Conservation (phyloP, 306 rosid species). For the Quercus dentata region DNA sequence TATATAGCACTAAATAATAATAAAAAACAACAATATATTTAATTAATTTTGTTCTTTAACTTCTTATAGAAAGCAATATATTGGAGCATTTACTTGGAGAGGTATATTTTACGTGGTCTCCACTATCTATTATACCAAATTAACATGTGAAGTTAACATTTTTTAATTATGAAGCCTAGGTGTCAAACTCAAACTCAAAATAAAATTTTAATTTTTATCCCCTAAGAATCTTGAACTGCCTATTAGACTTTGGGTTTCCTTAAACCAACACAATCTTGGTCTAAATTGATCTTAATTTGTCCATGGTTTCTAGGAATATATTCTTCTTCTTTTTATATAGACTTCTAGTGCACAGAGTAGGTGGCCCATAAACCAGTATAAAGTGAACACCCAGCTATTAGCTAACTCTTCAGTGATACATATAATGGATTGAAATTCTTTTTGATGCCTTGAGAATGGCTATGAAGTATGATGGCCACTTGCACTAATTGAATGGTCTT, state of each 20-base stretch:
- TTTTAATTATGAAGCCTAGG: neutral
- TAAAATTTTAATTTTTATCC: conserved; percentile 14
- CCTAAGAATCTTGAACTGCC: conserved; percentile 24
- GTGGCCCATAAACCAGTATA: conserved; percentile 34
- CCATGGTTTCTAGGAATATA: conserved; percentile 28
- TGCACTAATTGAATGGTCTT: conserved; percentile 20
- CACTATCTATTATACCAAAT: conserved; percentile 4
- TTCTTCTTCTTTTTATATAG: neutral
- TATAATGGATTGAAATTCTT: conserved; percentile 30
- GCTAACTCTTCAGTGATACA: conserved; percentile 24
- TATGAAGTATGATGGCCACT: conserved; percentile 24
- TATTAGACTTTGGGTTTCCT: conserved; percentile 7
- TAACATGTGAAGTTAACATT: neutral
- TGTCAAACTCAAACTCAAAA: conserved; percentile 6
- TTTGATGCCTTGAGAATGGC: conserved; percentile 35
- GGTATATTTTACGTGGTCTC: conserved; percentile 28
- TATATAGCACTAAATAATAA: too few relatives aligned
- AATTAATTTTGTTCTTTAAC: neutral
- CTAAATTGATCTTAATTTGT: conserved; percentile 24
- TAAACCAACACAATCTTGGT: conserved; percentile 12
- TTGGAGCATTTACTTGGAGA: conserved; percentile 3
- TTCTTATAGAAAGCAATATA: neutral
- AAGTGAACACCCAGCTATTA: conserved; percentile 27
- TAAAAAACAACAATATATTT: neutral
- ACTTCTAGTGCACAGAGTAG: conserved; percentile 8